Evolutionary conservation across 1,139 yeast genomes (phyloP).

Genomic region (Kazachstania sp.): DNA sequence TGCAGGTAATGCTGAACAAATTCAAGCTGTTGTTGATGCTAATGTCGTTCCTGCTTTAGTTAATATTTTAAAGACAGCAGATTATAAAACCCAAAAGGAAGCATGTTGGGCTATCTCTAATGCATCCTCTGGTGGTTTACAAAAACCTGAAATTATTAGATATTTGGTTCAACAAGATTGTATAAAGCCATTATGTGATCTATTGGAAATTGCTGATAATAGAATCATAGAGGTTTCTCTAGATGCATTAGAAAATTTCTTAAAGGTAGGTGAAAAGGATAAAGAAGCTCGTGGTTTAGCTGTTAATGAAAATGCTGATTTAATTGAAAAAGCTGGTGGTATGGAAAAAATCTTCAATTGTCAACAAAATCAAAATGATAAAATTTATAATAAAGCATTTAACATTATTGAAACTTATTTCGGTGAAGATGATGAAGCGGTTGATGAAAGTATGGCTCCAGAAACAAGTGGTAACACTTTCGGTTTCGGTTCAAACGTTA

Average conservation of each 20-base stretch:
- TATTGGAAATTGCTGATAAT: conserved; percentile 78
- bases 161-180: conserved; percentile 92
- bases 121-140: conserved; percentile 91
- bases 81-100: conserved; percentile 92
- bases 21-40: conserved; percentile 92
- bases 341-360: conserved; percentile 93
- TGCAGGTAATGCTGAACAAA: conserved; percentile 92
- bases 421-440: conserved; percentile 73
- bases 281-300: conserved; percentile 63
- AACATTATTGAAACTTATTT: conserved; percentile 85
- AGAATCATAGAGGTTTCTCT: conserved; percentile 90
- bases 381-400: conserved; percentile 86
- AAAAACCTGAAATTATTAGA: conserved; percentile 87
- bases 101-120: conserved; percentile 99
- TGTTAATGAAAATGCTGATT: conserved; percentile 80
- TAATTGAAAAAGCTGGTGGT: conserved; percentile 96
- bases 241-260: conserved; percentile 88
- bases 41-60: conserved; percentile 90
- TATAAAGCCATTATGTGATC: conserved; percentile 93
- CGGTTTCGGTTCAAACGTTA: conserved; percentile 62
- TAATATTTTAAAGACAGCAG: conserved; percentile 70
- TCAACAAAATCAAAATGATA: conserved; percentile 85
- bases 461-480: conserved; percentile 76
- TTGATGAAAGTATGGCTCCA: conserved; percentile 75
- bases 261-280: conserved; percentile 90